phyloP scores from a whole-genome alignment of 164 flowering plant species.

The Magnolia officinalis region DNA sequence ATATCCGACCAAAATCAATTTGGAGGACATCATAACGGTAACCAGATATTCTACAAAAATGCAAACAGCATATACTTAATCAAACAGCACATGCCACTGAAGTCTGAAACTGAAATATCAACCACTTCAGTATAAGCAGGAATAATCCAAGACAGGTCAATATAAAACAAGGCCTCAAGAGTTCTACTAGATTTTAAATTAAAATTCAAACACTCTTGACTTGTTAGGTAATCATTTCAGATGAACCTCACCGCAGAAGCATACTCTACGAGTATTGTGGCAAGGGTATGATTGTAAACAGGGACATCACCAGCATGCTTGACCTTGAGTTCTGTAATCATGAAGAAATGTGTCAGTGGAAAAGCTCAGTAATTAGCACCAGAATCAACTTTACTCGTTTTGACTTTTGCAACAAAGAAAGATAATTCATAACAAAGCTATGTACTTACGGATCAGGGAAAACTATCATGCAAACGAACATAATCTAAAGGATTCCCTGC shows the following conservation, averaged over 20 bases:
- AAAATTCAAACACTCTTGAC: too few relatives aligned
- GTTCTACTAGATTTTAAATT: neutral
- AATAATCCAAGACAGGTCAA: neutral
- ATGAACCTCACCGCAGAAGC: slow-evolving; percentile 78
- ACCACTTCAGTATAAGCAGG: neutral
- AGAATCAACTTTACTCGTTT: neutral
- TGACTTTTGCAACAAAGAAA: neutral
- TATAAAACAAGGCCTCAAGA: neutral
- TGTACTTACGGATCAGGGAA: neutral
- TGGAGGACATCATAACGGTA: neutral
- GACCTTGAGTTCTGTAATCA: slow-evolving; percentile 43
- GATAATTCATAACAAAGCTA: neutral
- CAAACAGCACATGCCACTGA: neutral
- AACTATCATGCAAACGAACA: neutral
- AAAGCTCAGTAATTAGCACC: neutral
- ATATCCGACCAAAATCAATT: neutral
- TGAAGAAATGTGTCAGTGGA: neutral
- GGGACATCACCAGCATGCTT: slow-evolving; percentile 29
- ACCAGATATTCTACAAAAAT: neutral
- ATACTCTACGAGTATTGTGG: slow-evolving; percentile 74
- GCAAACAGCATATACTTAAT: neutral
- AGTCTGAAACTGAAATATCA: neutral
- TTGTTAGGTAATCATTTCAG: neutral
- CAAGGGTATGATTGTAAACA: slow-evolving; percentile 78
- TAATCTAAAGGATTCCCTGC: neutral